Percentiles rank a stretch among this genome's conserved stretches.
phyloP scores from a whole-genome alignment of 2,329 filamentous ascomycete genomes.

The Alternaria hordeiaustralica region DNA sequence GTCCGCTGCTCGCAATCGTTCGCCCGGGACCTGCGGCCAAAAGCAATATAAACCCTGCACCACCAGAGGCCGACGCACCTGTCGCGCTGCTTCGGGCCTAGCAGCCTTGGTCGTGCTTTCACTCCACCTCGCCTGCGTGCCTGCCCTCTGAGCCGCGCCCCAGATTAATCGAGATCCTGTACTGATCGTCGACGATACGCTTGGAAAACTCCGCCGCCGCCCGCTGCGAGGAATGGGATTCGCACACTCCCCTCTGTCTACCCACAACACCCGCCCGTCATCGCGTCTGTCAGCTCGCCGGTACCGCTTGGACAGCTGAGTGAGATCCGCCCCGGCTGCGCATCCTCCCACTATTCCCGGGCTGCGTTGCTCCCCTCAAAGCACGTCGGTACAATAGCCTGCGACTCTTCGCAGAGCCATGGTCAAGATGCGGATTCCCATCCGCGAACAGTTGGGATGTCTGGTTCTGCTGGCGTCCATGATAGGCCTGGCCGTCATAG shows the following conservation, averaged over 20 bases:
- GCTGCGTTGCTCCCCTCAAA: constrained; percentile 10
- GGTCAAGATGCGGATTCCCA: constrained; percentile 78
- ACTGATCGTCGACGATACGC: constrained; percentile 4
- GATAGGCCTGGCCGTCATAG: constrained; percentile 76
- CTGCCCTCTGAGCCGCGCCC: constrained; percentile 10
- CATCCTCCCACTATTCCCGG: not conserved
- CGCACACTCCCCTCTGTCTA: constrained; percentile 13
- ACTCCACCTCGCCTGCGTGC: constrained; percentile 13
- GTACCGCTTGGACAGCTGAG: not conserved
- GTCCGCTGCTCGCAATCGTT: not conserved
- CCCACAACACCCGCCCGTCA: constrained; percentile 6
- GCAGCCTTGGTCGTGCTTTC: constrained; percentile 20
- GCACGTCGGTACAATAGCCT: not conserved
- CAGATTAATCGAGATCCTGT: constrained; percentile 6
- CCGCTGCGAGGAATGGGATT: constrained; percentile 37
- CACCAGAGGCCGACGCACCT: not conserved
- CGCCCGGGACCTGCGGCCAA: constrained; percentile 6
- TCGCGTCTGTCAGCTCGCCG: constrained; percentile 24
- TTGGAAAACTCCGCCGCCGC: not conserved
- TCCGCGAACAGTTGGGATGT: constrained; percentile 83
- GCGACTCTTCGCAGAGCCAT: constrained; percentile 21
- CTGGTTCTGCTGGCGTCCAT: constrained; percentile 79
- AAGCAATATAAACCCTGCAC: not conserved
- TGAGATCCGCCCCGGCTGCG: not conserved
- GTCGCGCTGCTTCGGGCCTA: constrained; percentile 23